These are phyloP conservation scores for Sugiyamaella valdiviana DNA, from an alignment of 805 yeast species.

Conservation along the genomic window DNA sequence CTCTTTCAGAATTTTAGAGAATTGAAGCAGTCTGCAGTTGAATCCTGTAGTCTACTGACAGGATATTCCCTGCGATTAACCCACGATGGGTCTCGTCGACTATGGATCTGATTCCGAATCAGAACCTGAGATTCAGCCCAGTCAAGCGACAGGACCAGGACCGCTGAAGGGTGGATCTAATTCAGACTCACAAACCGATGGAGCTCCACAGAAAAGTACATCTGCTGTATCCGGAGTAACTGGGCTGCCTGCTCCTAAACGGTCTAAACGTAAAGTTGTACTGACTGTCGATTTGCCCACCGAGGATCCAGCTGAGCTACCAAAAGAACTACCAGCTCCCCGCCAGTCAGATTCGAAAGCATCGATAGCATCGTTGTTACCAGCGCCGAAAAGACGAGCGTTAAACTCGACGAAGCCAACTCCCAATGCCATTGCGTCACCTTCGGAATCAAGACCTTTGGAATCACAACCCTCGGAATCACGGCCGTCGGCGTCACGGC, in stretches of 20 bases:
- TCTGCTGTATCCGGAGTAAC: neutral
- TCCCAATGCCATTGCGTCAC: no score
- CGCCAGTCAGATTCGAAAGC: neutral
- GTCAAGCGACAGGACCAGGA: no score
- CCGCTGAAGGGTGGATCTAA: no score
- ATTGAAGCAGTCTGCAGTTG: no score
- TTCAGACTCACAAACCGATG: no score
- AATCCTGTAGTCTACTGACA: neutral
- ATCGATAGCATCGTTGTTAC: slow-evolving; percentile 1
- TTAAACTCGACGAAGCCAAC: neutral
- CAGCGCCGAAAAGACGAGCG: neutral
- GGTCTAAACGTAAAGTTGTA: neutral
- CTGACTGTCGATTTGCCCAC: neutral
- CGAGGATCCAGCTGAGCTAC: neutral
- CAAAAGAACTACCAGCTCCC: neutral
- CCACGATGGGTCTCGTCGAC: neutral
- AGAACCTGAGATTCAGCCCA: neutral
- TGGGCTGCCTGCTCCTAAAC: neutral
- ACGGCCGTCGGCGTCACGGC: no score
- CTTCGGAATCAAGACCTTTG: no score
- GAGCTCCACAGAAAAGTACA: neutral
- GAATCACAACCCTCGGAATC: no score
- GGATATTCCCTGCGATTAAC: neutral
- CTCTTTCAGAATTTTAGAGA: no score
- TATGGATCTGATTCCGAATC: neutral